A percentile compares a stretch with the other conserved stretches of the same genome.
Evolutionary conservation across 1,284 basidiomycete species (phyloP).

Genomic region (Leccinum ponderosum): DNA sequence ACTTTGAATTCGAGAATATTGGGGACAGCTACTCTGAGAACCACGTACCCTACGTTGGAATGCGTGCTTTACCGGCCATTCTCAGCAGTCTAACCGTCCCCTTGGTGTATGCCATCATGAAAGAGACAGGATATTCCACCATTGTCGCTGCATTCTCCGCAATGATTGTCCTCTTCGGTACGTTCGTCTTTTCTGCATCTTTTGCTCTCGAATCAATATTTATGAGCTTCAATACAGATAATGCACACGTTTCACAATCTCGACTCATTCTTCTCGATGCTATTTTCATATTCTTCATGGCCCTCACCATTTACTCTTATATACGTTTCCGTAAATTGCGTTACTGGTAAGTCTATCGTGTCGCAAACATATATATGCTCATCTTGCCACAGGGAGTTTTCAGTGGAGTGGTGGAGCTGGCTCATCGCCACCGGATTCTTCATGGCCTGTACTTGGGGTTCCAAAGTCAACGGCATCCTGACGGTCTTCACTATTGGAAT

Average conservation of each 20-base stretch:
- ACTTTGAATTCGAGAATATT: conserved; percentile 93
- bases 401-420: conserved; percentile 94
- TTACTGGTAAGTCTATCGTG: conserved; percentile 62
- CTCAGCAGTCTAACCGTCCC: conserved; percentile 89
- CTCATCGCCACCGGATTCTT: conserved; percentile 87
- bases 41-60: conserved; percentile 92
- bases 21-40: conserved; percentile 89
- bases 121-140: conserved; percentile 94
- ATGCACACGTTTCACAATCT: conserved; percentile 94
- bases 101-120: conserved; percentile 95
- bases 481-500: conserved; percentile 89
- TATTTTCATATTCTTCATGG: conserved; percentile 94
- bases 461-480: conserved; percentile 97
- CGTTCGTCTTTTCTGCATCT: conserved; percentile 26
- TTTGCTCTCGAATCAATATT: not conserved
- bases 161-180: conserved; percentile 83
- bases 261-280: conserved; percentile 97
- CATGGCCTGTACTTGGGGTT: conserved; percentile 95
- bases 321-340: conserved; percentile 95
- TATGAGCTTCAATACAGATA: conserved; percentile 60
- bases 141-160: conserved; percentile 90
- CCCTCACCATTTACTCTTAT: conserved; percentile 93
- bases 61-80: conserved; percentile 90
- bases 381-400: conserved; percentile 66
- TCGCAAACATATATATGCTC: not conserved